Percentiles rank a stretch among this genome's conserved stretches.
These are phyloP conservation scores for Thermoascus crustaceus DNA, from an alignment of 2,329 filamentous ascomycete species.

Conservation along the genomic window DNA sequence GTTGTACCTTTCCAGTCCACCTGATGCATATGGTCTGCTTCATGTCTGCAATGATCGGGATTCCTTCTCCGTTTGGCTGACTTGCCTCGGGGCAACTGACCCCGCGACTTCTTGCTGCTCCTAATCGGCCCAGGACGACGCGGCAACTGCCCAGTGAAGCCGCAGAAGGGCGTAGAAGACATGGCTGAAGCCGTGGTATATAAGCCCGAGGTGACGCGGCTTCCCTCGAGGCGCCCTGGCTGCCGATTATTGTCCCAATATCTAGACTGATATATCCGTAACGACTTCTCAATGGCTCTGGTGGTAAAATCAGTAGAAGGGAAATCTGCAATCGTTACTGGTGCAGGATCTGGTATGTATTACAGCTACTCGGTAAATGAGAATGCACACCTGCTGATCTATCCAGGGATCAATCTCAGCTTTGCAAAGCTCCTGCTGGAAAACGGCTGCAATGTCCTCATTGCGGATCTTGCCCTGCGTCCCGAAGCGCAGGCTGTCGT, in stretches of 20 bases:
- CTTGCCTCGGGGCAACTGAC: constrained; percentile 1
- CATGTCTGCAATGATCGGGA: neutral
- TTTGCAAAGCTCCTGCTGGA: constrained; percentile 38
- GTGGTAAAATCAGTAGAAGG: constrained; percentile 36
- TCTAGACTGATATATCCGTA: neutral
- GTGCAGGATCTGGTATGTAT: constrained; percentile 44
- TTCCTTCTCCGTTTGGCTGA: constrained; percentile 4
- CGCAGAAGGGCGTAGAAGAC: no score
- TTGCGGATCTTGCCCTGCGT: constrained; percentile 38
- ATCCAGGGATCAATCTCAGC: constrained; percentile 38
- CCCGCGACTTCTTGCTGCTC: neutral
- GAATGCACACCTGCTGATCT: constrained; percentile 1
- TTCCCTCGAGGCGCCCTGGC: no score
- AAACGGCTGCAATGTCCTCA: constrained; percentile 39
- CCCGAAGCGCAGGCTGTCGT: constrained; percentile 37
- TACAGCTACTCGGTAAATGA: constrained; percentile 1
- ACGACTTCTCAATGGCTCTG: constrained; percentile 23
- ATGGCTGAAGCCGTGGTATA: no score
- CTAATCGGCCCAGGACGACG: neutral
- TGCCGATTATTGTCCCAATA: no score
- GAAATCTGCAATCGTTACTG: constrained; percentile 47
- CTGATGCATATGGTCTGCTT: neutral
- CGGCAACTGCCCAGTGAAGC: constrained; percentile 2
- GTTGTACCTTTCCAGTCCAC: neutral
- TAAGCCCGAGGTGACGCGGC: no score